Evolutionary conservation across 495 filamentous ascomycete genomes (phyloP).

Genomic region (Penicillium herquei): DNA sequence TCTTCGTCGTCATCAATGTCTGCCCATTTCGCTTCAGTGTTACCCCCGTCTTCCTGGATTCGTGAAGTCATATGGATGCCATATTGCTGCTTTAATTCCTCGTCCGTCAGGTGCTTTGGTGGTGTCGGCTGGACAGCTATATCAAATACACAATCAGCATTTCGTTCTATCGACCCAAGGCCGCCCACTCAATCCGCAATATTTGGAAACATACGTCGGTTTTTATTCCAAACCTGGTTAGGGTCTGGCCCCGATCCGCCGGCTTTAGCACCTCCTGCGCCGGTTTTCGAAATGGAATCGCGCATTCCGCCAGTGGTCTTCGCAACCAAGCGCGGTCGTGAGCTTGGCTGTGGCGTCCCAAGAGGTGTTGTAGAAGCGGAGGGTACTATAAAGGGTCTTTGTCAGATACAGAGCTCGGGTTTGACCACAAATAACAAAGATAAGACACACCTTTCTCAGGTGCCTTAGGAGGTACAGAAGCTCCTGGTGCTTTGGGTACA

Average conservation of each 20-base stretch:
- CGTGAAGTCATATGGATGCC: conserved; percentile 95
- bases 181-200: no score
- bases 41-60: conserved; percentile 76
- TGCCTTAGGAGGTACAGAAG: conserved; percentile 52
- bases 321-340: conserved; percentile 63
- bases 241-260: conserved; percentile 61
- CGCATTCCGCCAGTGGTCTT: conserved; percentile 59
- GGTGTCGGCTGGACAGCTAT: conserved; percentile 74
- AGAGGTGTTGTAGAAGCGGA: conserved; percentile 40
- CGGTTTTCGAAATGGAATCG: conserved; percentile 49
- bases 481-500: conserved; percentile 51
- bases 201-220: conserved; percentile 67
- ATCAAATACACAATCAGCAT: conserved; percentile 28
- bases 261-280: conserved; percentile 41
- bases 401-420: conserved; percentile 19
- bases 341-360: conserved; percentile 41
- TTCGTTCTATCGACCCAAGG: background rate
- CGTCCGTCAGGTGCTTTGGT: conserved; percentile 92
- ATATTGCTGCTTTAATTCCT: conserved; percentile 92
- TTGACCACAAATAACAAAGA: background rate
- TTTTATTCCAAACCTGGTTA: conserved; percentile 94
- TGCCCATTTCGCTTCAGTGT: conserved; percentile 91
- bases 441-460: conserved; percentile 52
- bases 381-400: conserved; percentile 29
- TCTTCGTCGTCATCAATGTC: conserved; percentile 99